phyloP scores from a whole-genome alignment of 2,329 filamentous ascomycete species.

The Ascochyta clinopodiicola region DNA sequence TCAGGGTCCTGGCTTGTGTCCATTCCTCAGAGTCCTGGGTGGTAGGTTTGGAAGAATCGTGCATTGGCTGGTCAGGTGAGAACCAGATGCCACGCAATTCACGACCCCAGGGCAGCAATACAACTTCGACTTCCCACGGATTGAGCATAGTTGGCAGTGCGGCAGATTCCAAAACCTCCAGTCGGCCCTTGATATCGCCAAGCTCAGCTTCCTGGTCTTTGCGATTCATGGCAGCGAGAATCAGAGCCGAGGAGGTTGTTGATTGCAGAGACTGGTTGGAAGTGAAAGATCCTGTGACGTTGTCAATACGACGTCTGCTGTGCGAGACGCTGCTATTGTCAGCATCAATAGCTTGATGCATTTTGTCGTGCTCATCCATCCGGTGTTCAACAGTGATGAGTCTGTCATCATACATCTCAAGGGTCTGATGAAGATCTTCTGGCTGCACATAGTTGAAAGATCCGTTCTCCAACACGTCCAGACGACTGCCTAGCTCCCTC shows the following conservation, averaged over 20 bases:
- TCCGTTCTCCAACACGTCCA: constrained; percentile 72
- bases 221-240: constrained; percentile 44
- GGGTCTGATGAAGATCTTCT: constrained; percentile 72
- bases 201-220: constrained; percentile 54
- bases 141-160: constrained; percentile 65
- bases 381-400: constrained; percentile 72
- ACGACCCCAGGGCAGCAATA: constrained; percentile 73
- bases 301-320: constrained; percentile 39
- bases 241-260: constrained; percentile 47
- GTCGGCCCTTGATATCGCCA: constrained; percentile 55
- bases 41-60: constrained; percentile 39
- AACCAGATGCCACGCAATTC: constrained; percentile 63
- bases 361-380: constrained; percentile 50
- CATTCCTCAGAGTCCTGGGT: constrained; percentile 57
- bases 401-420: constrained; percentile 71
- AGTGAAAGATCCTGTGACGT: constrained; percentile 49
- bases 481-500: constrained; percentile 66
- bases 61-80: constrained; percentile 50
- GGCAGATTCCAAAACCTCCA: constrained; percentile 63
- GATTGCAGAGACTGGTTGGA: constrained; percentile 49
- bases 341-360: constrained; percentile 40
- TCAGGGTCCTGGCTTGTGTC: constrained; percentile 47
- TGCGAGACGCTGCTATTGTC: constrained; percentile 36
- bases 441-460: constrained; percentile 72
- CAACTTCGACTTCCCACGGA: constrained; percentile 78